Percentiles rank a stretch among this genome's conserved stretches.
These are phyloP conservation scores for Yamadazyma philogaea DNA, from an alignment of 805 yeast genomes.

Conservation along the genomic window DNA sequence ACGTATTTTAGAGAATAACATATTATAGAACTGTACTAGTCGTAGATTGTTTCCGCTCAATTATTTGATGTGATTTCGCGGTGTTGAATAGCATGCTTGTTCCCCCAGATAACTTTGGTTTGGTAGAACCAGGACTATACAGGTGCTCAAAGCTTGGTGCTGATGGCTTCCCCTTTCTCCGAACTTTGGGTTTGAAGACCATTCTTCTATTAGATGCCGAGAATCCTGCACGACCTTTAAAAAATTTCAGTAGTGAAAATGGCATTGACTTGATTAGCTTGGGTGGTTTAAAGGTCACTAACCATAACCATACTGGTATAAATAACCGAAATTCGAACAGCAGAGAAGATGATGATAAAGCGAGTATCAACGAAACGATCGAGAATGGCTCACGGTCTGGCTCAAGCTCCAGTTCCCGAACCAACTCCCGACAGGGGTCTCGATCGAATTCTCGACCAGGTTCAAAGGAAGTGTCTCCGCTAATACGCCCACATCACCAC, in stretches of 20 bases:
- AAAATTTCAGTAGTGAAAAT: constrained; percentile 59
- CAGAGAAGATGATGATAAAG: constrained; percentile 19
- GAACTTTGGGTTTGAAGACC: constrained; percentile 65
- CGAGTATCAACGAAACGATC: not conserved
- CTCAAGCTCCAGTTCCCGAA: constrained; percentile 2
- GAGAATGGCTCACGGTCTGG: not conserved
- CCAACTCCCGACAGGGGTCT: constrained; percentile 4
- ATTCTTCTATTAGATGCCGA: constrained; percentile 81
- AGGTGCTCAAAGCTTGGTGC: constrained; percentile 78
- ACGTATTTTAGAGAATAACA: not conserved
- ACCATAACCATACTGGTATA: constrained; percentile 30
- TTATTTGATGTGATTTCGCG: not conserved
- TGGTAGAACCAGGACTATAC: constrained; percentile 82
- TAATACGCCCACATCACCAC: not conserved
- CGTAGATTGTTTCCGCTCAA: not conserved
- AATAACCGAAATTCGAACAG: constrained; percentile 14
- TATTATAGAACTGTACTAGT: not conserved
- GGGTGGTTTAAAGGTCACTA: constrained; percentile 41
- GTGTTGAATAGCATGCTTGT: constrained; percentile 59
- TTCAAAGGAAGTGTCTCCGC: constrained; percentile 1
- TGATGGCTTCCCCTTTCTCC: constrained; percentile 72
- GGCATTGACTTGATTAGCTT: constrained; percentile 50
- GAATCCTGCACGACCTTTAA: constrained; percentile 70
- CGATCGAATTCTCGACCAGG: constrained; percentile 4
- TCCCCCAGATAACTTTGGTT: constrained; percentile 90